Conservation (phyloP, 2,329 filamentous ascomycete genomes). For the Didymella segeticola region DNA sequence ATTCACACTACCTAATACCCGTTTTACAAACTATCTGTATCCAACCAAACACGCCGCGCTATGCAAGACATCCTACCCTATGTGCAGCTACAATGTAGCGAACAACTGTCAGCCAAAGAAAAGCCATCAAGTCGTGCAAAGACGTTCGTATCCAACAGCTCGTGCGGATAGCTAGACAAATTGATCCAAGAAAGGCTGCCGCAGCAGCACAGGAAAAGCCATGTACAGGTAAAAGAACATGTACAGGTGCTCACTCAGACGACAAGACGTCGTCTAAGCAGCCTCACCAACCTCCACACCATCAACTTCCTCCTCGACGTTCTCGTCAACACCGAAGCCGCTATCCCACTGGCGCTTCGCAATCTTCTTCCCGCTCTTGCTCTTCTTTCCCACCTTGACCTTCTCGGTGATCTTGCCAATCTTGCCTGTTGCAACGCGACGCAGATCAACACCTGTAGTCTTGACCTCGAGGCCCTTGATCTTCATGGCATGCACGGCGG, state of each 20-base stretch:
- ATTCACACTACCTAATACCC: background rate
- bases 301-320: conserved; percentile 18
- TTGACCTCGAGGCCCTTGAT: conserved; percentile 41
- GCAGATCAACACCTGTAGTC: conserved; percentile 32
- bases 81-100: conserved; percentile 4
- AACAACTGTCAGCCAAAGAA: conserved; percentile 5
- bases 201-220: background rate
- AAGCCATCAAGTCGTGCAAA: conserved; percentile 15
- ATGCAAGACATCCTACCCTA: conserved; percentile 10
- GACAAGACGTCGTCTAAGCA: conserved; percentile 1
- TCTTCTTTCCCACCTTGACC: conserved; percentile 44
- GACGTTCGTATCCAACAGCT: conserved; percentile 4
- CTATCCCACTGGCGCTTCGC: conserved; percentile 43
- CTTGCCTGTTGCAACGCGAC: conserved; percentile 39
- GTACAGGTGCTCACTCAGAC: background rate
- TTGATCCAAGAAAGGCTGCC: conserved; percentile 1
- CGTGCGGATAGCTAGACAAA: background rate
- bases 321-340: conserved; percentile 41
- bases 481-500: conserved; percentile 44
- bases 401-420: conserved; percentile 41
- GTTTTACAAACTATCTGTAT: background rate
- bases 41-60: conserved; percentile 11
- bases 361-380: conserved; percentile 29
- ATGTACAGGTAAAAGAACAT: background rate
- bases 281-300: conserved; percentile 12